Conservation (phyloP, 2,329 filamentous ascomycete genomes). For the Immersiporthe knoxdaviesiana region DNA sequence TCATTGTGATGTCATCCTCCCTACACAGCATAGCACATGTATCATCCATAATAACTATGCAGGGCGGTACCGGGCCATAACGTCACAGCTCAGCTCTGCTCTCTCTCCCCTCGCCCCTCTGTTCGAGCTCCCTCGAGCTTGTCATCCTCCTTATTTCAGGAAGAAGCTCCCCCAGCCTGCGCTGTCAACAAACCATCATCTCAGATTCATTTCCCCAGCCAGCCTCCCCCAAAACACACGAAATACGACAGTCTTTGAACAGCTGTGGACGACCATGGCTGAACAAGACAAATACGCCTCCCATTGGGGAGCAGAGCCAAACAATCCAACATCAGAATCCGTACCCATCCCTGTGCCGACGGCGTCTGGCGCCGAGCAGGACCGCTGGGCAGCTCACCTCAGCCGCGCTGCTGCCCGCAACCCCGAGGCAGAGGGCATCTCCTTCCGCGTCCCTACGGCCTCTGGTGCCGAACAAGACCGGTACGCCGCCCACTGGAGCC, state of each 20-base stretch:
- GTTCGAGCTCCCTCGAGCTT: not conserved
- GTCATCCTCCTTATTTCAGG: not conserved
- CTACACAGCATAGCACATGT: not conserved
- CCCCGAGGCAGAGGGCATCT: constrained; percentile 15
- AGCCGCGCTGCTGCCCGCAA: constrained; percentile 29
- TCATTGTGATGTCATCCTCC: constrained; percentile 29
- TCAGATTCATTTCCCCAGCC: not conserved
- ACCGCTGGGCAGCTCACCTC: constrained; percentile 31
- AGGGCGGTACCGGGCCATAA: constrained; percentile 16
- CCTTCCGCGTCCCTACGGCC: constrained; percentile 19
- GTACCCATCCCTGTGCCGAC: constrained; percentile 20
- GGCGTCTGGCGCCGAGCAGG: constrained; percentile 30
- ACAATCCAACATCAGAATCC: constrained; percentile 19
- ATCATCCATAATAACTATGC: not conserved
- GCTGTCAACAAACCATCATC: not conserved
- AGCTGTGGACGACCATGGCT: constrained; percentile 30
- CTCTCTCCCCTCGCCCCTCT: too few relatives aligned
- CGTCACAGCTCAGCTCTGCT: constrained; percentile 10
- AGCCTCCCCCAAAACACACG: not conserved
- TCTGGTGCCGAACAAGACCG: constrained; percentile 28
- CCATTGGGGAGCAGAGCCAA: constrained; percentile 27
- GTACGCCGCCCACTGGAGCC: constrained; percentile 24
- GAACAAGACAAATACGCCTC: constrained; percentile 31
- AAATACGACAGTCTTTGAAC: not conserved
- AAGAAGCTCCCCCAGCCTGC: too few relatives aligned